A percentile compares a stretch with the other conserved stretches of the same genome.
phyloP scores from a whole-genome alignment of 352 stramenopile species.

The Phytophthora crassamura region DNA sequence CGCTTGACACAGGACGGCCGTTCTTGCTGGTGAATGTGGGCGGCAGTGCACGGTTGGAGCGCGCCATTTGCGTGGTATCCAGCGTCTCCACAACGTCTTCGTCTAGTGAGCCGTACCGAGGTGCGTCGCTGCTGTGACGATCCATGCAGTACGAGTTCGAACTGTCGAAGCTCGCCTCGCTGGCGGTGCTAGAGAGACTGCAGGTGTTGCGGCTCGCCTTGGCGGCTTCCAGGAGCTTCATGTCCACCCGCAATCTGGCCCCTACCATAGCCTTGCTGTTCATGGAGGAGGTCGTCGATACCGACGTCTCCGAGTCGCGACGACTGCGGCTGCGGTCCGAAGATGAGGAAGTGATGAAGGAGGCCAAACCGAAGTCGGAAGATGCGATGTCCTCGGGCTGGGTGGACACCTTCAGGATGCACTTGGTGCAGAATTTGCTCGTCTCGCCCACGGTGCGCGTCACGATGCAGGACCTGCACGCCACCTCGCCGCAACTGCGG shows the following conservation, averaged over 20 bases:
- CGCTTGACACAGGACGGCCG: slow-evolving; percentile 23
- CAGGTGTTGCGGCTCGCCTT: slow-evolving; percentile 35
- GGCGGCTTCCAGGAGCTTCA: slow-evolving; percentile 49
- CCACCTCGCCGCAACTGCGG: slow-evolving; percentile 75
- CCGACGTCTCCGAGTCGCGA: slow-evolving; percentile 32
- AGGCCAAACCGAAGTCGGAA: slow-evolving; percentile 38
- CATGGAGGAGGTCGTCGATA: slow-evolving; percentile 39
- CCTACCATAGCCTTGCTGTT: slow-evolving; percentile 17
- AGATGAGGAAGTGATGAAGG: slow-evolving; percentile 39
- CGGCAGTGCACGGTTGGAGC: slow-evolving; percentile 17
- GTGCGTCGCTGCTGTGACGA: slow-evolving; percentile 35
- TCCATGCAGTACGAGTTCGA: slow-evolving; percentile 42
- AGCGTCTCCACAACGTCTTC: slow-evolving; percentile 51
- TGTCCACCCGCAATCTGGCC: slow-evolving; percentile 42
- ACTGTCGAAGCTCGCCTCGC: slow-evolving; percentile 53
- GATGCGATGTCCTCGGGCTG: slow-evolving; percentile 40
- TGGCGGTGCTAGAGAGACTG: slow-evolving; percentile 50
- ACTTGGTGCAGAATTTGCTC: slow-evolving; percentile 80
- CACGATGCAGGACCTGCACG: slow-evolving; percentile 81
- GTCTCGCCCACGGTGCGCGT: slow-evolving; percentile 54
- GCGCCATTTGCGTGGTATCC: slow-evolving; percentile 48
- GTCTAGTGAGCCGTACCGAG: slow-evolving; percentile 39
- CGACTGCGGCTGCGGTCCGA: slow-evolving; percentile 31
- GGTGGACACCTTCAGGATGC: slow-evolving; percentile 59
- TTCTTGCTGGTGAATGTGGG: slow-evolving; percentile 17